Base-by-base conservation (phyloP, 169 alveolate species). In the Eimeria acervulina region DNA sequence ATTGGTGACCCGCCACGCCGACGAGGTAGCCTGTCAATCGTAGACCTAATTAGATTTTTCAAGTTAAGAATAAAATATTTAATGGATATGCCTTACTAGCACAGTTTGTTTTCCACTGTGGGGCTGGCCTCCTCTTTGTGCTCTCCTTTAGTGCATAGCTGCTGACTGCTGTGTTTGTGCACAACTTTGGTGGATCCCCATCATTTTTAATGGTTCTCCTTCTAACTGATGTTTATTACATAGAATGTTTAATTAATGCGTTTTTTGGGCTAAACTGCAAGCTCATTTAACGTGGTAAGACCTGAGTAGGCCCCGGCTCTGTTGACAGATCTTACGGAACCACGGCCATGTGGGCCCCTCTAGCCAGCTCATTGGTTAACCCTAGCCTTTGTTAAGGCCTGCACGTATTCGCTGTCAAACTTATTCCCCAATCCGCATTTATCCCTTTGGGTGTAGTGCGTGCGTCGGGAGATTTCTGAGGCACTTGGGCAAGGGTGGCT, bases 71-170 rank as follows among this genome's bases (percentile, higher is more conserved):
- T 15, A 13, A 12, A 36, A 17, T n/a, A 7, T 36, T 72, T 17
- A 72, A 36, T 72, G 2, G 19, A 72, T 72, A 19, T 17, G 6
- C 51, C 15, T 36, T 36, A 36, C 12, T 72, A 4, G 1, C 47
- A 13, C 52, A 36, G 33, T 72, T 36, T 12, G 17, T 38, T 72
- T 19, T 21, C 28, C 36, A 17, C 8, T 72, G 83, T 72, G 83
- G 83, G 83, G 83, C 83, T 72, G 83, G 52, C 51, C 40, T 15
- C 83, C 51, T 72, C 31, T 36, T 28, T 78, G 66, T 47, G 88
- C 88, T 78, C 88, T 78, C 88, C 44, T 40, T 47, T 78, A 78
- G 88, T 78, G 88, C 88, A 78, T 78, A 66, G 6, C 44, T 12
- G 63, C 63, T 42, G 88, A 47, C 36, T 78, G 68, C 61, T 40